Evolutionary conservation across 2,329 filamentous ascomycete genomes (phyloP).

Genomic region (Davidsoniella virescens): DNA sequence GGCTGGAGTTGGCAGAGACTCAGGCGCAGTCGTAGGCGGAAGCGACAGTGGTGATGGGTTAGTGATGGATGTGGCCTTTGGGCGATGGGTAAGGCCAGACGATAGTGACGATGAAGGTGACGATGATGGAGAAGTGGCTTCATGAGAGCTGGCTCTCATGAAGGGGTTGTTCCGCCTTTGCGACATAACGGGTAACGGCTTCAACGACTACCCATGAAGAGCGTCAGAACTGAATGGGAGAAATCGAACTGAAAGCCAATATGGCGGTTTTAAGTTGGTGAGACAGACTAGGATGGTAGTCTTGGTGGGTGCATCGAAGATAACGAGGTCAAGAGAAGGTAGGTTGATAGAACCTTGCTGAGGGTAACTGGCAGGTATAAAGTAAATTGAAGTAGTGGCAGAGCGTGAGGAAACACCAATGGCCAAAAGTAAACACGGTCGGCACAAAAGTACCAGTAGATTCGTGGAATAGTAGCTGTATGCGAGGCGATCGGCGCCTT

Average conservation of each 20-base stretch:
- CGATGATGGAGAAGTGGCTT: constrained; percentile 4
- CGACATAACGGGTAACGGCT: constrained; percentile 24
- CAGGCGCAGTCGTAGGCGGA: constrained; percentile 18
- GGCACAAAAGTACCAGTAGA: no score
- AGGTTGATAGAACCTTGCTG: no score
- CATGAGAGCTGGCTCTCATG: constrained; percentile 48
- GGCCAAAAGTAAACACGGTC: no score
- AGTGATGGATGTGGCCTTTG: constrained; percentile 60
- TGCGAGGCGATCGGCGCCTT: no score
- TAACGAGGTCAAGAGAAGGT: no score
- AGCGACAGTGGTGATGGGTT: constrained; percentile 34
- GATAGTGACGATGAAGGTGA: constrained; percentile 32
- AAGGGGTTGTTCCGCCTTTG: constrained; percentile 73
- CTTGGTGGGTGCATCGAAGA: no score
- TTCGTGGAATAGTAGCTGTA: no score
- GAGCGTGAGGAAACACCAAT: no score
- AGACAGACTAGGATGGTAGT: no score
- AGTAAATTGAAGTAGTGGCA: no score
- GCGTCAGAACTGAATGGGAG: background rate
- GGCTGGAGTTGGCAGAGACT: background rate
- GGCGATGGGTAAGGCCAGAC: constrained; percentile 37
- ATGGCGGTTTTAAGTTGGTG: background rate
- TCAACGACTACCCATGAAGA: background rate
- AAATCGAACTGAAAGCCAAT: background rate
- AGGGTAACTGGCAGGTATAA: no score